Conservation (phyloP, 1,284 basidiomycete species). For the Papiliotrema terrestris region DNA sequence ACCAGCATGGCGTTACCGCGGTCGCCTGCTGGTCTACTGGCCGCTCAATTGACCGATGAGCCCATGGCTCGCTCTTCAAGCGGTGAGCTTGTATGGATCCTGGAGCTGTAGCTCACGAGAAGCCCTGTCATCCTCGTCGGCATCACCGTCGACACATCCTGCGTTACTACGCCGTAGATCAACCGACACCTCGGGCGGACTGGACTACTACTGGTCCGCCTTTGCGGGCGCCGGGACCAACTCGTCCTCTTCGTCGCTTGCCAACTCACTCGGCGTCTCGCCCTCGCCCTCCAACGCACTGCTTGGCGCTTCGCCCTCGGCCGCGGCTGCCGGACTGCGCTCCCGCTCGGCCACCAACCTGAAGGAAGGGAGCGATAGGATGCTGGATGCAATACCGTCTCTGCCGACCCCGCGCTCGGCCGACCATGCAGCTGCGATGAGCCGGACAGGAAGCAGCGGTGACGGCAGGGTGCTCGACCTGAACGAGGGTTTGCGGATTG, state of each 20-base stretch:
- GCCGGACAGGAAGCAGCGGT: neutral
- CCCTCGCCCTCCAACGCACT: neutral
- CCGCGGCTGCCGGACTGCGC: neutral
- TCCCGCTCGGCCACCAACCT: neutral
- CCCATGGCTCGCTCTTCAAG: conserved; percentile 16
- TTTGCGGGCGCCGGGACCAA: conserved; percentile 38
- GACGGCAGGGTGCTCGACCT: neutral
- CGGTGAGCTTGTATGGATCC: conserved; percentile 9
- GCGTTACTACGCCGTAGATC: conserved; percentile 23
- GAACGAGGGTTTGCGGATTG: neutral
- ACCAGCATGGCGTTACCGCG: conserved; percentile 5
- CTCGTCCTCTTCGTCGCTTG: conserved; percentile 31
- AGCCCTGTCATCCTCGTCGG: conserved; percentile 16
- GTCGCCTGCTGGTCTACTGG: conserved; percentile 13
- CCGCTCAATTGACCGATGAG: conserved; percentile 1
- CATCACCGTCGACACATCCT: conserved; percentile 13
- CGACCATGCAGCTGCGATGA: neutral
- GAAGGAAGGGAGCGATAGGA: neutral
- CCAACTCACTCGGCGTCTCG: conserved; percentile 16
- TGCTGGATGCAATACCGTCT: neutral
- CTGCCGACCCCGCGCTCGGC: neutral
- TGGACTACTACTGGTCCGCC: conserved; percentile 44
- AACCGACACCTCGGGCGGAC: conserved; percentile 33
- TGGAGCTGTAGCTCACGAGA: neutral
- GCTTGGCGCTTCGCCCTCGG: neutral